Evolutionary conservation across 805 yeast species (phyloP), one percentile per base, ranked within the genome.

Genomic region (Yamadazyma tumulicola): DNA sequence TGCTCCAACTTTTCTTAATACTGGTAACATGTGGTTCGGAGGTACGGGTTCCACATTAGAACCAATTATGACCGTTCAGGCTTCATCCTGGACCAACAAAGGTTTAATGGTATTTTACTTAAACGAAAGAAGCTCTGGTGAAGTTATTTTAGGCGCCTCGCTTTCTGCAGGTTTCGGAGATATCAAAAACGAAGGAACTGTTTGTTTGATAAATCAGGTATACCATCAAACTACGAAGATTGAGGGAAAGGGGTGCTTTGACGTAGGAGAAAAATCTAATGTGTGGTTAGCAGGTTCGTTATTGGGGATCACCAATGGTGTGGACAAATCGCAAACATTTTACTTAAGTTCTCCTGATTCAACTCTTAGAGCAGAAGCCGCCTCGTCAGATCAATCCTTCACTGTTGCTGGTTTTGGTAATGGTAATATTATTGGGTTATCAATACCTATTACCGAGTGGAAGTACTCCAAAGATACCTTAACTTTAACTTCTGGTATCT

Each of bases 181-280:
- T 12, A 45, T 43, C 35, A n/a, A 35, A 31, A 32, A 55, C 29
- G 21, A 32, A 15, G 60, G 60, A 29, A 44, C 46, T 12, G 48
- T 55, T 23, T 55, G 62, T 47, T 46, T 55, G 26, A 31, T 37
- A 33, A 53, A 51, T 29, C 41, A 45, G 21, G 35, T 22, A 8
- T 51, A 41, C 35, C 14, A 29, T 7, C 51, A 47, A 36, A 32
- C 43, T 4, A 36, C 48, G 11, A n/a, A 21, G 8, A 35, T 52
- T 14, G 14, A 10, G 2, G 52, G 53, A 9, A 12, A 26, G 29
- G 57, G 58, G n/a, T 52, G 57, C 42, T 31, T 51, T 26, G 46
- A 38, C 30, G 36, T 43, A 10, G 39, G 46, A 5, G 35, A 9
- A 4, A 26, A 36, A 22, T 34, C 49, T 4, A 42, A 38, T 28